Conservation (phyloP, 192 early-diverging fungal genomes). For the Spinellus fusiger region DNA sequence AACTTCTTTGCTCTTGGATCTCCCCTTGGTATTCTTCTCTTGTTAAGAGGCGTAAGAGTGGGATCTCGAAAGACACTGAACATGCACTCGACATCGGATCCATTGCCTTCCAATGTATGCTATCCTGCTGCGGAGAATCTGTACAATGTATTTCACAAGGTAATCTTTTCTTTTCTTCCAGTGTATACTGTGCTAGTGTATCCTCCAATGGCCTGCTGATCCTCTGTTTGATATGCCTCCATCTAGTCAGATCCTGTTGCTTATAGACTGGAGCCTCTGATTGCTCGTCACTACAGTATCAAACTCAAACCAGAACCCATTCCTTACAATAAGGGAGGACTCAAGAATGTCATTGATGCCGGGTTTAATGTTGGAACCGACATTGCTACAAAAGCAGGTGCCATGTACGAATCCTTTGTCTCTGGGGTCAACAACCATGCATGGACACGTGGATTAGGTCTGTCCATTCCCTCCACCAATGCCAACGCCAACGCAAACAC, state of each 20-base stretch:
- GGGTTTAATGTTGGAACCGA: conserved; percentile 62
- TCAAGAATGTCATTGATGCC: conserved; percentile 61
- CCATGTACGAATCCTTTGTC: conserved; percentile 55
- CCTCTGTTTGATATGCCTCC: background rate
- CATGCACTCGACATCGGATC: background rate
- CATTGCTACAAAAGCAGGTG: conserved; percentile 58
- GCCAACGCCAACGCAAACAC: conserved; percentile 2
- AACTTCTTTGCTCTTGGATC: conserved; percentile 79
- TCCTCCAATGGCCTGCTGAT: background rate
- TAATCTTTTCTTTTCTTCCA: background rate
- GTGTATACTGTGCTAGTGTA: background rate
- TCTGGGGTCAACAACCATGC: conserved; percentile 44
- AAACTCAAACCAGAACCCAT: conserved; percentile 65
- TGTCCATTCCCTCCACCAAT: conserved; percentile 2
- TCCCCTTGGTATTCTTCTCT: conserved; percentile 72
- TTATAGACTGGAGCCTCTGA: conserved; percentile 67
- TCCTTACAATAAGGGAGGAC: conserved; percentile 80
- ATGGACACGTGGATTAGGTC: conserved; percentile 41
- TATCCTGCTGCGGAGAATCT: conserved; percentile 64
- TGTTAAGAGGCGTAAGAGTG: conserved; percentile 67
- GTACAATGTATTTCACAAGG: conserved; percentile 78
- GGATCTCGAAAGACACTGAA: conserved; percentile 33
- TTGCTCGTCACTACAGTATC: conserved; percentile 47
- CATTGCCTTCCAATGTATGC: conserved; percentile 24
- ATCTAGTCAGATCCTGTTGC: conserved; percentile 62